Evolutionary conservation across 371 early-diverging fungal species (phyloP), one percentile per base, ranked within the genome.

Genomic region (Mucor sp.): DNA sequence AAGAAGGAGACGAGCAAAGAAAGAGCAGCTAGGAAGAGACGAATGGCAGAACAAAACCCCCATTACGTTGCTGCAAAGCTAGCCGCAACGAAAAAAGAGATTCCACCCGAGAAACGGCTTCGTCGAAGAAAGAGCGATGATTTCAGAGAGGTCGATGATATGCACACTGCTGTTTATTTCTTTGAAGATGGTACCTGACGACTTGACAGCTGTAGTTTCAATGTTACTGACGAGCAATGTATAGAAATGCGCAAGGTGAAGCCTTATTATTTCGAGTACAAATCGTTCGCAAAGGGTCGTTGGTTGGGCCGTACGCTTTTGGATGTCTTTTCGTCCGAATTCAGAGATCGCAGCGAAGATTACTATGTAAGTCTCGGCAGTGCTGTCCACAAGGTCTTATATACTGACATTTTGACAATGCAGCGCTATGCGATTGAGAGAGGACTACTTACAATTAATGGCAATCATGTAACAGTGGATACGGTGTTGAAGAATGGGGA

Each of bases 211-310:
- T 21, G 1, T 1, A 47, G 9, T 21, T n/a, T 8, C 48, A 21
- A 47, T n/a, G 7, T 6, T 32, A 17, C 35, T 56, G 14, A 30
- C 4, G 14, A 25, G 21, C 15, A 6, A 17, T 19, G 8, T 56
- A 11, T 61, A 89, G 93, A 88, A 9, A 70, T 95, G 35, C 88
- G 95, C 58, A 91, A 89, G 65, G 90, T 96, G 4, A 79, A 80
- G 59, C 97, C 97, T 5, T 96, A 96, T 71, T 91, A 84, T 75
- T 95, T 86, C 73, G 82, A 85, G 47, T 96, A 93, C 77, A 77
- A 86, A 60, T 91, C 95, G 0, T 91, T 89, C 72, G 95, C 95
- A 23, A 98, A 98, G 74, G 94, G 93, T 11, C 89, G 98, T 12
- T 98, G 98, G 98, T 69, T 94, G 8, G 89, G 88, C 12, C 81